Evolutionary conservation across 1,284 basidiomycete species (phyloP), one percentile per base, ranked within the genome.

Genomic region (Ceraceosorus bombacis): DNA sequence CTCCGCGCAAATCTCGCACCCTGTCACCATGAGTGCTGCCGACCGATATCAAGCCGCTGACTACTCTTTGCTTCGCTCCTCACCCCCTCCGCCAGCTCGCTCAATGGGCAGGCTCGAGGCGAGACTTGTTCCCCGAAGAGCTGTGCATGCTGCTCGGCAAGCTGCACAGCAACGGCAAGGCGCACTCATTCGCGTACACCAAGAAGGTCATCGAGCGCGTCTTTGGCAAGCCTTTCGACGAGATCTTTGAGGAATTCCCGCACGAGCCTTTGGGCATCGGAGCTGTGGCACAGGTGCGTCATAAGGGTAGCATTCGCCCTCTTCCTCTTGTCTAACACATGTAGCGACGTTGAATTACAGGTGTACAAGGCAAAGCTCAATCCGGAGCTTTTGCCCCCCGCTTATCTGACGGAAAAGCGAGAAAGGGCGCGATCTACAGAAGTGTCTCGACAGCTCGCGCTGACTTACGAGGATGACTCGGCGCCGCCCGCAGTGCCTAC

Each of bases 91-190:
- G 55, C 8, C 71, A 92, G 89, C 84, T 98, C 55, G 90, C 90
- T 1, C 95, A 99, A 83, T 99, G 95, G 95, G 95, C 95, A 1
- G 95, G 89, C 5, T 93, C 92, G 38, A 84, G 95, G 57, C 87
- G 88, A 52, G 95, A 99, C 78, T 81, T 99, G 5, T 98, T 99
- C 80, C 90, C 95, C 0, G 82, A 86, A n/a, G 79, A 85, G n/a
- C 84, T 99, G 5, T 99, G 95, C 78, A 83, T 88, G 60, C 83
- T 84, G 64, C 82, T 99, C 71, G 90, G 89, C 53, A 84, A 86
- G 58, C 81, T 97, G 12, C 95, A 99, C 76, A 96, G 93, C 2
- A 88, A 85, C 67, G 91, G 88, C 60, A 87, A 85, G 65, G 86
- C 90, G 0, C 95, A 99, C 79, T 81, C 86, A 1, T 80, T 97